These are phyloP conservation scores for Incumbomyces delicatus DNA, from an alignment of 2,329 filamentous ascomycete species.

Conservation along the genomic window DNA sequence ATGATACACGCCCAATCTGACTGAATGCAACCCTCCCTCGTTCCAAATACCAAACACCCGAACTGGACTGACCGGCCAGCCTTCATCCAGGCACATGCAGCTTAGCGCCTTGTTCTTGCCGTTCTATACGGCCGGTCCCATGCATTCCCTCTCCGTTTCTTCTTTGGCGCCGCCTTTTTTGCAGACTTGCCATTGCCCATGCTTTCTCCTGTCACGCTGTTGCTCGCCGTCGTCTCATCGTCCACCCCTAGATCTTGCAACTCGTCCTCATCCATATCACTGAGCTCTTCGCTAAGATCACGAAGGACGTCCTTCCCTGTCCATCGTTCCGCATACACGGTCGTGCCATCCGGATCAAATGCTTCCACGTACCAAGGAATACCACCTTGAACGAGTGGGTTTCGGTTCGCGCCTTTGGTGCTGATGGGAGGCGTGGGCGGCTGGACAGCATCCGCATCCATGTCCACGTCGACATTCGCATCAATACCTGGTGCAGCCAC, in stretches of 20 bases:
- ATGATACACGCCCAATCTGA: too few species aligned
- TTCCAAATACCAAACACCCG: too few species aligned
- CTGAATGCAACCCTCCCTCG: too few species aligned
- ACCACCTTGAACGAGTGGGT: constrained; percentile 59
- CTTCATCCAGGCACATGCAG: background rate
- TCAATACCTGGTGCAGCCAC: background rate
- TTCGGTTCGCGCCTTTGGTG: constrained; percentile 32
- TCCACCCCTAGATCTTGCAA: constrained; percentile 57
- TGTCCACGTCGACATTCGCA: too few species aligned
- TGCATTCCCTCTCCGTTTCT: constrained; percentile 4
- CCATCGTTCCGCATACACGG: constrained; percentile 65
- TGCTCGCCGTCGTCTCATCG: constrained; percentile 28
- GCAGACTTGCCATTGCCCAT: constrained; percentile 18
- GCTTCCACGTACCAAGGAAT: constrained; percentile 78
- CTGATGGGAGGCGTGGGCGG: constrained; percentile 33
- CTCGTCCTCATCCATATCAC: constrained; percentile 86
- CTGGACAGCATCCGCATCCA: constrained; percentile 14
- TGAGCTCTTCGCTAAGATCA: constrained; percentile 74
- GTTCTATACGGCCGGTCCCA: constrained; percentile 4
- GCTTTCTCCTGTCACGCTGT: constrained; percentile 9
- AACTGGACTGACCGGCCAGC: too few species aligned
- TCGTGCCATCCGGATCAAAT: constrained; percentile 72
- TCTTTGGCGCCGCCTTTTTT: constrained; percentile 17
- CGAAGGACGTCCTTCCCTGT: constrained; percentile 61
- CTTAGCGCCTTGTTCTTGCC: background rate